A percentile compares a stretch with the other conserved stretches of the same genome.
These are phyloP conservation scores for Yarrowia sp. DNA, from an alignment of 805 yeast genomes.

Conservation along the genomic window DNA sequence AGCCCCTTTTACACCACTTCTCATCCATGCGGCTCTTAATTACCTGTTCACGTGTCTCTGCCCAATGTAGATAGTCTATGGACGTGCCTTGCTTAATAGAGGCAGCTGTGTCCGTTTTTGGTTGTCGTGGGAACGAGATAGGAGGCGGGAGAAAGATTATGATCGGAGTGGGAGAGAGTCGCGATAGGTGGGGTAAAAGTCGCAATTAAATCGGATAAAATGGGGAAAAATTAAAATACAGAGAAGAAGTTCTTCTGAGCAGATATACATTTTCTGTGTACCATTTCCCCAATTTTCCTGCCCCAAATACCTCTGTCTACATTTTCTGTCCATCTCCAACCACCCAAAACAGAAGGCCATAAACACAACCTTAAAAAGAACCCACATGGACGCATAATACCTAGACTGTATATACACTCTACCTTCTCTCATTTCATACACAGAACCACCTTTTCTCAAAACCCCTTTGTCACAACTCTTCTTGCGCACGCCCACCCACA, in stretches of 20 bases:
- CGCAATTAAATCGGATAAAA: background rate
- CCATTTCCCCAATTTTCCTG: no score
- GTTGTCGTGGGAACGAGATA: background rate
- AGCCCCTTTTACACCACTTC: no score
- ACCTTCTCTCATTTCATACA: background rate
- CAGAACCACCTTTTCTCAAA: background rate
- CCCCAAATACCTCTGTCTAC: no score
- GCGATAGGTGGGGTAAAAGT: no score
- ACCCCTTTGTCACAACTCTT: background rate
- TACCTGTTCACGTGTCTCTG: background rate
- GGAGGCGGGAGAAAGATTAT: background rate
- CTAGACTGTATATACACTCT: background rate
- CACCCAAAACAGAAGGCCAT: background rate
- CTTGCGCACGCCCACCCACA: background rate
- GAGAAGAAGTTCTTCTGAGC: no score
- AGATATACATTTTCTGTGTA: no score
- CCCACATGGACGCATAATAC: background rate
- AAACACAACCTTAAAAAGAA: background rate
- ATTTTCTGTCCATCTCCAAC: background rate
- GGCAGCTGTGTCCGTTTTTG: background rate
- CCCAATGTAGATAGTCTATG: background rate
- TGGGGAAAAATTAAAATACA: background rate
- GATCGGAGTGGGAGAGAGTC: no score
- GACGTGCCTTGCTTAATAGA: constrained; percentile 3
- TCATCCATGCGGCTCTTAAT: background rate